A percentile compares a stretch with the other conserved stretches of the same genome.
Conservation (phyloP, 1,284 basidiomycete genomes). For the Ceratobasidium theobromae region DNA sequence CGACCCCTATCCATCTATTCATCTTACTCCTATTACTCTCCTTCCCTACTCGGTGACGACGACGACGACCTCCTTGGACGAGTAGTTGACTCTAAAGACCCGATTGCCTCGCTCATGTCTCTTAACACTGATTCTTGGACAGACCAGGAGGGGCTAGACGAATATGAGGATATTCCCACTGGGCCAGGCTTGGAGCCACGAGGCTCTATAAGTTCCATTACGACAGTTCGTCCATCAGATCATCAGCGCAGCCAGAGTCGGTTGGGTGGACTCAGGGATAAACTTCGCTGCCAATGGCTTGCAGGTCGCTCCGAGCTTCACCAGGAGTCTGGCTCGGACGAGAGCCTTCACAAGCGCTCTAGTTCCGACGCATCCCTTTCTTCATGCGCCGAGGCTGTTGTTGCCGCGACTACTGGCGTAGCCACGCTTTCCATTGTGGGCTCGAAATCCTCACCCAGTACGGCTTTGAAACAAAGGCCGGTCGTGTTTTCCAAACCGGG, state of each 20-base stretch:
- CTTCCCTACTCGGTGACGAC: conserved; percentile 6
- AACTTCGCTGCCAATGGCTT: conserved; percentile 13
- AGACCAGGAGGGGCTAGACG: not conserved
- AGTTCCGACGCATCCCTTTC: not conserved
- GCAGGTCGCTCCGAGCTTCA: not conserved
- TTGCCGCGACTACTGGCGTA: no score
- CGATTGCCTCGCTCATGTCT: not conserved
- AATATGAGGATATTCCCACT: conserved; percentile 9
- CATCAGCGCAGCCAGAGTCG: conserved; percentile 16
- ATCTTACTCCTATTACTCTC: conserved; percentile 24
- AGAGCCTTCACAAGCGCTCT: conserved; percentile 1
- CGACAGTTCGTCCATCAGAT: conserved; percentile 7
- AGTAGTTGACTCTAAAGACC: not conserved
- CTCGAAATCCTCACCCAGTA: no score
- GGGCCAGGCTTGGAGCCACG: conserved; percentile 13
- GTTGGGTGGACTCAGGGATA: conserved; percentile 16
- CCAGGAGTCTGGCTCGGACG: conserved; percentile 20
- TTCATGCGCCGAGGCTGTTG: not conserved
- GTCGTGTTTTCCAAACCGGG: conserved; percentile 21
- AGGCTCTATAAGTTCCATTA: conserved; percentile 24
- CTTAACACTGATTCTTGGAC: not conserved
- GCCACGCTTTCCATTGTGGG: no score
- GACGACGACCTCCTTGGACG: not conserved
- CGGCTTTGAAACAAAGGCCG: not conserved
- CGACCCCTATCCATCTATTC: conserved; percentile 19